Evolutionary conservation across 2,329 filamentous ascomycete genomes (phyloP).

Genomic region (Cladosporium sp.): DNA sequence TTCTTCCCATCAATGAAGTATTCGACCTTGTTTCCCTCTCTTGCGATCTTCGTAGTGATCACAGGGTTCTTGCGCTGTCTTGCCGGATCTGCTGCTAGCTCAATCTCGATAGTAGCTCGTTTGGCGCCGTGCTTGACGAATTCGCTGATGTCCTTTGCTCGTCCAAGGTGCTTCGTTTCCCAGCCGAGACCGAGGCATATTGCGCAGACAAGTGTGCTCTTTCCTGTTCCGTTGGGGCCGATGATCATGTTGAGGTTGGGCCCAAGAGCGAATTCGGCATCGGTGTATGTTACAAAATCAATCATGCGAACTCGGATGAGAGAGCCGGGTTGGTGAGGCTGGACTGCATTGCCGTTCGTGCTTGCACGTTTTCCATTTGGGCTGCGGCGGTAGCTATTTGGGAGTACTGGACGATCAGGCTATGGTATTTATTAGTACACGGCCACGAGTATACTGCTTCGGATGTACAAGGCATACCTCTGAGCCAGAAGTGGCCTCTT

Average conservation of each 20-base stretch:
- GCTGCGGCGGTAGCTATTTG: slow-evolving; percentile 31
- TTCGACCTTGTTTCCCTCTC: slow-evolving; percentile 75
- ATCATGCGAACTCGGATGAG: slow-evolving; percentile 81
- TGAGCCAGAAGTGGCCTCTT: slow-evolving; percentile 10
- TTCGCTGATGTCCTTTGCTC: slow-evolving; percentile 78
- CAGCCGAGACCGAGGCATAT: slow-evolving; percentile 92
- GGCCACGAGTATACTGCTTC: neutral
- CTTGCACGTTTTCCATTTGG: slow-evolving; percentile 20
- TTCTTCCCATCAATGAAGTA: slow-evolving; percentile 71
- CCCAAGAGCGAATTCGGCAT: slow-evolving; percentile 84
- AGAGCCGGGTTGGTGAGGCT: slow-evolving; percentile 63
- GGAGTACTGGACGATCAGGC: slow-evolving; percentile 25
- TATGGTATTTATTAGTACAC: neutral
- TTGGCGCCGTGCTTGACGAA: slow-evolving; percentile 88
- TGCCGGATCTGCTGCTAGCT: slow-evolving; percentile 63
- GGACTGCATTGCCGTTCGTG: slow-evolving; percentile 2
- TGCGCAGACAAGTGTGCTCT: slow-evolving; percentile 94
- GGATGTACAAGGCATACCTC: slow-evolving; percentile 13
- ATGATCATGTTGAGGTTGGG: slow-evolving; percentile 98
- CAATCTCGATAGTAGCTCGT: slow-evolving; percentile 82
- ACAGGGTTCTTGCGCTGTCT: slow-evolving; percentile 63
- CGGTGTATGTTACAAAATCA: slow-evolving; percentile 94
- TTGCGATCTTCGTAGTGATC: slow-evolving; percentile 71
- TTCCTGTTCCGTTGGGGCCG: slow-evolving; percentile 96
- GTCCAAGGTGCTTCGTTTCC: slow-evolving; percentile 74